Evolutionary conservation across 2,329 filamentous ascomycete species (phyloP), one percentile per base, ranked within the genome.

Genomic region (Talaromyces sp.): DNA sequence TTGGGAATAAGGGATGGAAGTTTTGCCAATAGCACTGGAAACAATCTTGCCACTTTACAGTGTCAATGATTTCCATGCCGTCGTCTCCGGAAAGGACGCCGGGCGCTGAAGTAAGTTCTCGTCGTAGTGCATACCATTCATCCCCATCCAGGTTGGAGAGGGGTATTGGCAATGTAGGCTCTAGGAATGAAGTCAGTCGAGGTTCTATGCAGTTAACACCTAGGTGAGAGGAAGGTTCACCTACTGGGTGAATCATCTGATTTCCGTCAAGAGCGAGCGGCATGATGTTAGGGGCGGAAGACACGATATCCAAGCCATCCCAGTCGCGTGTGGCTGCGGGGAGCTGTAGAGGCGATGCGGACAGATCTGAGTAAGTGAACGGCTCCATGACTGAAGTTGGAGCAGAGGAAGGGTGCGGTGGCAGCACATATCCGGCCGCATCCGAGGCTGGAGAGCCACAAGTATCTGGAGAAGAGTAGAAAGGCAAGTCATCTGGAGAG

Each of bases 401-500:
- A 38, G 72, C 73, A 15, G 76, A 76, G 38, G 75, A 76, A 43
- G 64, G 64, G 45, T 66, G 64, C 4, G 73, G 69, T 38, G 61
- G 47, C 65, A 66, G 64, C 72, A 71, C 49, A 71, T 70, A 58
- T 73, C 73, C 49, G 77, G 69, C 43, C 72, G 76, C 71, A 64
- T 79, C 77, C 1, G 77, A 79, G 3, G 74, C 70, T 40, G 79
- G 79, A n/a, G 79, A 81, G n/a, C 76, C 75, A 67, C 78, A 81
- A 62, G 77, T 77, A 64, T 79, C 78, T 49, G 79, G 77, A 11
- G 78, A 80, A 36, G 79, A 78, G 67, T 80, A 81, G 67, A 80
- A 76, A n/a, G 74, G 76, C 47, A 74, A 72, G 61, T 80, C 79
- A 54, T 79, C 78, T 5, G 74, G 69, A 5, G 75, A 70, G 40